These are phyloP conservation scores for Thalia dealbata DNA, from an alignment of 176 grass and related monocot genomes.

Conservation along the genomic window DNA sequence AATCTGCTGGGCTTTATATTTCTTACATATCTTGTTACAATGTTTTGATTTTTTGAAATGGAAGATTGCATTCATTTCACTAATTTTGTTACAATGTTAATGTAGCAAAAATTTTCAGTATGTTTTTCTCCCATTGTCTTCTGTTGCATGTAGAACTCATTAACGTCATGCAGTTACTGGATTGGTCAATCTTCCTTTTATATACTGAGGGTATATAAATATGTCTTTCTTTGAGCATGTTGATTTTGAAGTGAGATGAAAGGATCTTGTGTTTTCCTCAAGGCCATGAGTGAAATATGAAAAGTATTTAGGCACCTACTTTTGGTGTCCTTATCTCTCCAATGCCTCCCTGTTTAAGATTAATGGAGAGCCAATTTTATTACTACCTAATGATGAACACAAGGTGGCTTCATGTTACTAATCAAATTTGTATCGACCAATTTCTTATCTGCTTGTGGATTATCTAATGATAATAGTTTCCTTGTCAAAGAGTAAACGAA, in stretches of 20 bases:
- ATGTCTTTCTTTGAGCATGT: neutral
- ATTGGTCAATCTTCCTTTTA: neutral
- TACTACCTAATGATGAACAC: neutral
- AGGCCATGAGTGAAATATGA: neutral
- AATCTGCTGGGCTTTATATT: constrained; percentile 3
- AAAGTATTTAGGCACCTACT: neutral
- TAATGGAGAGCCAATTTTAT: neutral
- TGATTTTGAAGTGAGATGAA: neutral
- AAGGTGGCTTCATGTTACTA: neutral
- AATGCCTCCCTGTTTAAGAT: neutral
- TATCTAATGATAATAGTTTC: neutral
- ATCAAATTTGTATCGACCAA: neutral
- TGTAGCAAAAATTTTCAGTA: neutral
- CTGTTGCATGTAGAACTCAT: neutral
- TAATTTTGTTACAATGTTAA: neutral
- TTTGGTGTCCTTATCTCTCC: neutral
- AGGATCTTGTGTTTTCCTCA: neutral
- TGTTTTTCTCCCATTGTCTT: neutral
- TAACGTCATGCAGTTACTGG: neutral
- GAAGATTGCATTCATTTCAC: no score
- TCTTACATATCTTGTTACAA: neutral
- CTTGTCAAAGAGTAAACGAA: neutral
- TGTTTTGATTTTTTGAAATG: no score
- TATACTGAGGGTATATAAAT: neutral
- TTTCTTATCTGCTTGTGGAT: neutral